A percentile compares a stretch with the other conserved stretches of the same genome.
phyloP scores from a whole-genome alignment of 306 rosid genomes.

The Rubus idaeus region DNA sequence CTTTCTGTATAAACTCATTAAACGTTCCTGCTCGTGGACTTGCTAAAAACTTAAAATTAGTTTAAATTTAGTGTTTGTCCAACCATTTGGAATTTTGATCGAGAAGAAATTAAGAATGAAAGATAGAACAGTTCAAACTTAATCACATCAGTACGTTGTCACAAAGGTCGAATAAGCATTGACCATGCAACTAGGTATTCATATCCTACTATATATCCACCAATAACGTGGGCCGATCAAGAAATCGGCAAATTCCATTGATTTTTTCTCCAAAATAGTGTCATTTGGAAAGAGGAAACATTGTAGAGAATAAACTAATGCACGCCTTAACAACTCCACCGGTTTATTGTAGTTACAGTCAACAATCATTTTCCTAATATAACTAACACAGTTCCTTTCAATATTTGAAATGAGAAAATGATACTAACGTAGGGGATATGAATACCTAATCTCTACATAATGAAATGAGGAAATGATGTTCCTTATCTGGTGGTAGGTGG shows the following conservation, averaged over 20 bases:
- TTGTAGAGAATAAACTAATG: not conserved
- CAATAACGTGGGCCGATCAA: not conserved
- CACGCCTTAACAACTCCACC: conserved; percentile 21
- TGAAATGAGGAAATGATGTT: not conserved
- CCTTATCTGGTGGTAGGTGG: conserved; percentile 10
- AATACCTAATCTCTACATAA: not conserved
- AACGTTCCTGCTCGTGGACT: not conserved
- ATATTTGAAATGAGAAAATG: not conserved
- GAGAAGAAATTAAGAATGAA: not conserved
- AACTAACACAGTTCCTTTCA: conserved; percentile 6
- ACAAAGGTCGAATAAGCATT: not conserved
- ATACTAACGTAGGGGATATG: not conserved
- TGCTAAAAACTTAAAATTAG: not conserved
- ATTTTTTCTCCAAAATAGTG: not conserved
- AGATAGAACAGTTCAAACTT: not conserved
- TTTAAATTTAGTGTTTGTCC: not conserved
- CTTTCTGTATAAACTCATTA: not conserved
- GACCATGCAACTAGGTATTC: not conserved
- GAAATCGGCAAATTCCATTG: not conserved
- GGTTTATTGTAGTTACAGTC: not conserved
- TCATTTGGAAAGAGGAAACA: not conserved
- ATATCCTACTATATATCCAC: not conserved
- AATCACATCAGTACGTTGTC: not conserved
- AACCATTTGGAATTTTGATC: not conserved
- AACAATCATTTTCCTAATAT: not conserved